These are phyloP conservation scores for Xylariaceae sp. DNA, from an alignment of 2,329 filamentous ascomycete genomes.

Conservation along the genomic window DNA sequence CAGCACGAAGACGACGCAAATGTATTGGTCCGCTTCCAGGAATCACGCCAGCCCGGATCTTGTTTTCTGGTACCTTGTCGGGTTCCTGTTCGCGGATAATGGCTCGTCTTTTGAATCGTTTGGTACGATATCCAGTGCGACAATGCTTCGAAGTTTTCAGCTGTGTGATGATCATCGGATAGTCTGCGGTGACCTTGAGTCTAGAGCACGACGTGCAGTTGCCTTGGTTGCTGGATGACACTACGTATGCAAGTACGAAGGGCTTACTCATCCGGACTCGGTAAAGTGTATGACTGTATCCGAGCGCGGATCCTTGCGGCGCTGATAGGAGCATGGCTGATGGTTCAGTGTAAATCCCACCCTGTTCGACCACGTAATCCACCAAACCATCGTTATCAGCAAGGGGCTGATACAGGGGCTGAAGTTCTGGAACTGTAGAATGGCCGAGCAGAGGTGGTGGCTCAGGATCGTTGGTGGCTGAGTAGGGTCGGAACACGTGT, in stretches of 20 bases:
- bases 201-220: not conserved
- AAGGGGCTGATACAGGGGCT: too few species aligned
- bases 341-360: not conserved
- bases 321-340: not conserved
- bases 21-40: slow-evolving; percentile 1
- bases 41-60: not conserved
- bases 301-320: not conserved
- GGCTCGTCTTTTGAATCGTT: not conserved
- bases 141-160: not conserved
- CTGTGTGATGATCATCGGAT: slow-evolving; percentile 10
- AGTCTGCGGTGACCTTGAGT: slow-evolving; percentile 5
- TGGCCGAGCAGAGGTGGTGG: not conserved
- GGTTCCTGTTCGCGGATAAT: not conserved
- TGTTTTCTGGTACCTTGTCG: not conserved
- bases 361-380: not conserved
- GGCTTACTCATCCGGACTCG: not conserved
- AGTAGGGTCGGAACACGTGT: not conserved
- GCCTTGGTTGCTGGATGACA: not conserved
- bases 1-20: slow-evolving; percentile 4
- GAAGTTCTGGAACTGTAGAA: not conserved
- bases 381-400: not conserved
- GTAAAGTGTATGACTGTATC: not conserved
- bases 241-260: not conserved
- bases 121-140: not conserved
- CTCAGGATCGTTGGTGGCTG: not conserved